Conservation (phyloP, 768 basidiomycete genomes). For the Auriculariales sp. region DNA sequence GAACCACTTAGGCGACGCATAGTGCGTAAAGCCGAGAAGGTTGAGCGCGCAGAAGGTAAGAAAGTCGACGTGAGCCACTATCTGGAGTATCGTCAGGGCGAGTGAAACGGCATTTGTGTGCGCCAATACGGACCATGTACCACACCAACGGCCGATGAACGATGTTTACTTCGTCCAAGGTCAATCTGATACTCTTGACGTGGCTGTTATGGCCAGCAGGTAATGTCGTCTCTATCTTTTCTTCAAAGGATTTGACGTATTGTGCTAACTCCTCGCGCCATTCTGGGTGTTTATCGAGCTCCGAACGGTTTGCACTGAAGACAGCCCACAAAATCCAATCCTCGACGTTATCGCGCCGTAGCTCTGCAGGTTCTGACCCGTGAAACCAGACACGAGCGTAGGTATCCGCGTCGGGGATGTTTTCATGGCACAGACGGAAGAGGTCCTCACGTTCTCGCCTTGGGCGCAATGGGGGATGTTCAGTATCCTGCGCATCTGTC, state of each 20-base stretch:
- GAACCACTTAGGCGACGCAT: constrained; percentile 22
- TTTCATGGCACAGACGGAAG: constrained; percentile 31
- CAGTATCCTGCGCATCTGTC: constrained; percentile 12
- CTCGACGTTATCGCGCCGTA: constrained; percentile 32
- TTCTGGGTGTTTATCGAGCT: constrained; percentile 14
- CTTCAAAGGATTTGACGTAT: constrained; percentile 30
- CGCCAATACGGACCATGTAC: constrained; percentile 35
- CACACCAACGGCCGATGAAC: constrained; percentile 47
- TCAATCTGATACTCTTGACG: constrained; percentile 32
- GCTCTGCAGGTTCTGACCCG: constrained; percentile 11
- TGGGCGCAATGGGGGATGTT: constrained; percentile 22
- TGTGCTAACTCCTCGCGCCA: constrained; percentile 37
- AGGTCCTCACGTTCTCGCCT: constrained; percentile 30
- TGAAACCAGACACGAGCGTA: constrained; percentile 38
- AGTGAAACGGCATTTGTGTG: neutral
- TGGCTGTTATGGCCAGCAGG: constrained; percentile 23
- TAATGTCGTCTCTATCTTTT: constrained; percentile 24
- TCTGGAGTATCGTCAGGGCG: constrained; percentile 18
- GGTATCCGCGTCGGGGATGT: constrained; percentile 10
- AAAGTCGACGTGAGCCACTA: constrained; percentile 37
- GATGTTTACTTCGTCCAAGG: constrained; percentile 40
- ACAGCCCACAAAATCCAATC: constrained; percentile 59
- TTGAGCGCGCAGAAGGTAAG: constrained; percentile 25
- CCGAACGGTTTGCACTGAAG: constrained; percentile 27
- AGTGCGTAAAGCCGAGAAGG: constrained; percentile 38